Conservation (phyloP, 1,284 basidiomycete species). For the Pulchroboletus neoregius region DNA sequence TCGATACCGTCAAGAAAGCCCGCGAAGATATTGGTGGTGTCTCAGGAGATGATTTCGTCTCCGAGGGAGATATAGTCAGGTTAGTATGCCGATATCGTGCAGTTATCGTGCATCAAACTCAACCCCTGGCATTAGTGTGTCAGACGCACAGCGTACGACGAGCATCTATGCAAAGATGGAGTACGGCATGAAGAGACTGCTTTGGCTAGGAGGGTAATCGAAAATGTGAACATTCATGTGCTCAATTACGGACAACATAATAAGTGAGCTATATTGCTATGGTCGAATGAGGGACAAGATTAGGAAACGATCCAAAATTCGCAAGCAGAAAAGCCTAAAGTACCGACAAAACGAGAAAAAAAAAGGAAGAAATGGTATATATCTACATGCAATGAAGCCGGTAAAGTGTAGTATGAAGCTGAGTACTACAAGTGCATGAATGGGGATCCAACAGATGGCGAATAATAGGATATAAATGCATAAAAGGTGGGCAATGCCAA, state of each 20-base stretch:
- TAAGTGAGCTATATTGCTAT: constrained; percentile 19
- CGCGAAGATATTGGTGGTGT: constrained; percentile 60
- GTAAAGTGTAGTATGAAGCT: constrained; percentile 16
- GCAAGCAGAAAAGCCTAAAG: constrained; percentile 8
- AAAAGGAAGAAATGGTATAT: constrained; percentile 21
- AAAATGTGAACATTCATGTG: constrained; percentile 1
- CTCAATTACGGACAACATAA: constrained; percentile 12
- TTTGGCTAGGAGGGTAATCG: constrained; percentile 70
- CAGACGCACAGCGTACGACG: constrained; percentile 78
- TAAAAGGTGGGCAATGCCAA: constrained; percentile 3
- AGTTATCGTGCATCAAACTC: constrained; percentile 6
- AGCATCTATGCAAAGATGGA: constrained; percentile 87
- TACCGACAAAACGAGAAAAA: constrained; percentile 19
- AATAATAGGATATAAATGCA: constrained; percentile 19
- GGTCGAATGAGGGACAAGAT: constrained; percentile 7
- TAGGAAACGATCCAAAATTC: constrained; percentile 8
- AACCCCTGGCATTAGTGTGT: constrained; percentile 46
- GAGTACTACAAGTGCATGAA: constrained; percentile 23
- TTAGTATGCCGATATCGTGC: constrained; percentile 35
- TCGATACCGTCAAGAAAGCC: constrained; percentile 63
- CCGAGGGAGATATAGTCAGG: constrained; percentile 77
- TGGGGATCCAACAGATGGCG: constrained; percentile 13
- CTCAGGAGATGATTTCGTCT: constrained; percentile 47
- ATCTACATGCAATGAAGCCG: constrained; percentile 16
- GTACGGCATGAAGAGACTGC: constrained; percentile 80